These are phyloP conservation scores for Colletotrichum graminicola DNA, from an alignment of 2,329 filamentous ascomycete genomes.

Conservation along the genomic window DNA sequence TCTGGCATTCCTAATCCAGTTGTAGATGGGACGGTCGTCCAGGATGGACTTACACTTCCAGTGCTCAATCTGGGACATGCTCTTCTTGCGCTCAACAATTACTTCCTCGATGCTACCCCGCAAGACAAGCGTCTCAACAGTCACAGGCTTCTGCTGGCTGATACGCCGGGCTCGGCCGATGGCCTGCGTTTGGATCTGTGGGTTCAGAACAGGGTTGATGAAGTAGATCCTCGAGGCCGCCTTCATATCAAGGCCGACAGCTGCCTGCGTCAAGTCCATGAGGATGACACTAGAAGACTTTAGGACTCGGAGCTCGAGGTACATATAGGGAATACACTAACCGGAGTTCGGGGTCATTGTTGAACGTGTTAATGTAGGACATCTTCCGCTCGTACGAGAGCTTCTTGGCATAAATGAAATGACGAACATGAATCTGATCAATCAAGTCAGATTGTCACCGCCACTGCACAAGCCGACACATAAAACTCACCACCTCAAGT, in stretches of 20 bases:
- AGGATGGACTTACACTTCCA: conserved; percentile 67
- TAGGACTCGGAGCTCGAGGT: background rate
- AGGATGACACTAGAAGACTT: conserved; percentile 73
- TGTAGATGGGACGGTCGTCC: conserved; percentile 68
- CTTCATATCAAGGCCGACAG: conserved; percentile 87
- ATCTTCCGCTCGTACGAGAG: conserved; percentile 73
- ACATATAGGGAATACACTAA: conserved; percentile 41
- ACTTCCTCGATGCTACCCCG: conserved; percentile 86
- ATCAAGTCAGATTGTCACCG: conserved; percentile 24
- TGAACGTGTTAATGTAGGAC: conserved; percentile 84
- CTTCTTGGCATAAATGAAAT: conserved; percentile 76
- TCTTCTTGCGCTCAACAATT: conserved; percentile 78
- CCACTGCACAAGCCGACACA: background rate
- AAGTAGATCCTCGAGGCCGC: conserved; percentile 90
- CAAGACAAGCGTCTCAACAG: conserved; percentile 88
- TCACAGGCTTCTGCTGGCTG: conserved; percentile 82
- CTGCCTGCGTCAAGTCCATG: conserved; percentile 92
- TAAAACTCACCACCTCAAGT: conserved; percentile 73
- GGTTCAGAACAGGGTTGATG: conserved; percentile 87
- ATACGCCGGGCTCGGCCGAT: conserved; percentile 92
- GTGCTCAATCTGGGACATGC: conserved; percentile 79
- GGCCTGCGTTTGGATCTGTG: conserved; percentile 87
- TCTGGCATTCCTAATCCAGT: conserved; percentile 68
- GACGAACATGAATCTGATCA: conserved; percentile 65
- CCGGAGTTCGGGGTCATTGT: conserved; percentile 74